A percentile compares a stretch with the other conserved stretches of the same genome.
phyloP scores from a whole-genome alignment of 2,329 filamentous ascomycete species.

The Amauroascus niger region DNA sequence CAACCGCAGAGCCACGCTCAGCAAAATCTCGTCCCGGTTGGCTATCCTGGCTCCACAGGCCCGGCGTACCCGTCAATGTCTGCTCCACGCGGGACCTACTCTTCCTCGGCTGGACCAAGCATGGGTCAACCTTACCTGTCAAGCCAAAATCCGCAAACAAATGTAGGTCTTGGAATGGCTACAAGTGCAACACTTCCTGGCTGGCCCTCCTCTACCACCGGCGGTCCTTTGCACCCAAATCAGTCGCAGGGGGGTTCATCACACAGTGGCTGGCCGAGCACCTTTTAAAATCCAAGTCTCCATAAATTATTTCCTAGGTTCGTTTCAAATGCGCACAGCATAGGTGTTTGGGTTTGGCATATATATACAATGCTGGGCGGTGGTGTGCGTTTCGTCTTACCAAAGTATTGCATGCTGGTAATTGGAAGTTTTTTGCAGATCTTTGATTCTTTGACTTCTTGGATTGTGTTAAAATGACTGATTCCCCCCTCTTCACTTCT shows the following conservation, averaged over 20 bases:
- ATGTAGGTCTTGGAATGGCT: conserved; percentile 31
- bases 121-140: conserved; percentile 25
- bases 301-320: neutral
- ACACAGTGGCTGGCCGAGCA: conserved; percentile 22
- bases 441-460: neutral
- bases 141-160: conserved; percentile 29
- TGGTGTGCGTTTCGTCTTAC: neutral
- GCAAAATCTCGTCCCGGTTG: conserved; percentile 30
- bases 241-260: conserved; percentile 33
- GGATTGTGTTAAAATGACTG: conserved; percentile 5
- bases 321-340: neutral
- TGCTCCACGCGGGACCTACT: conserved; percentile 30
- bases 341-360: conserved; percentile 1
- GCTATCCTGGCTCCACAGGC: conserved; percentile 27
- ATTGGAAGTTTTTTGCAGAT: neutral
- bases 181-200: conserved; percentile 29
- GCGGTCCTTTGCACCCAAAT: conserved; percentile 30
- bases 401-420: neutral
- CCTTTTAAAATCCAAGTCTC: neutral
- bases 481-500: neutral
- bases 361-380: conserved; percentile 5
- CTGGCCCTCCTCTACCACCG: conserved; percentile 29
- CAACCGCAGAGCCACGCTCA: conserved; percentile 29
- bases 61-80: conserved; percentile 29
- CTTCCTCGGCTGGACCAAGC: conserved; percentile 28